These are phyloP conservation scores for Alloteropsis angusta DNA, from an alignment of 202 grass and related monocot species.

Conservation along the genomic window DNA sequence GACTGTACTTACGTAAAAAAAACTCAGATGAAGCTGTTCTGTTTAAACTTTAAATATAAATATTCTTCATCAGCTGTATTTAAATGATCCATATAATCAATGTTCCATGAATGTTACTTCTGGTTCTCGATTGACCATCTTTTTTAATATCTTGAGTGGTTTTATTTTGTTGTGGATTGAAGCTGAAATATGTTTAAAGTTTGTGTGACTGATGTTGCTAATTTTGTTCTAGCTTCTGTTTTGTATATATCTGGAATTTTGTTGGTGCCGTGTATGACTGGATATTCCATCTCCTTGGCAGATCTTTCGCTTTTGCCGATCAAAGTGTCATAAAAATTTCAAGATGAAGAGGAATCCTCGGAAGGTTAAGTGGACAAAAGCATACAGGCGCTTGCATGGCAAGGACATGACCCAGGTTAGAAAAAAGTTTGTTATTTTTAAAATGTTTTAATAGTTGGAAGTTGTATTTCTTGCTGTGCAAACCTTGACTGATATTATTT, in stretches of 20 bases:
- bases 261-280: background rate
- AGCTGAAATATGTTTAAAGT: too few relatives aligned
- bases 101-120: background rate
- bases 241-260: background rate
- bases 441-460: background rate
- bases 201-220: too few relatives aligned
- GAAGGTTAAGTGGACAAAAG: constrained; percentile 98
- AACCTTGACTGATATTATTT: background rate
- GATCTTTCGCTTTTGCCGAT: constrained; percentile 91
- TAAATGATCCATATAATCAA: background rate
- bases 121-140: background rate
- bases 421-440: background rate
- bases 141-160: background rate
- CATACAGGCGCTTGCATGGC: constrained; percentile 65
- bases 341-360: constrained; percentile 99
- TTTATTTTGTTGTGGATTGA: too few relatives aligned
- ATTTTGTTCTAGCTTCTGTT: background rate
- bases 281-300: constrained; percentile 18
- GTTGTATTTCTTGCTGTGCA: background rate
- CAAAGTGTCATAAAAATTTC: constrained; percentile 99
- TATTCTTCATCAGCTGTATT: background rate
- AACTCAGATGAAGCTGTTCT: background rate
- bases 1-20: background rate
- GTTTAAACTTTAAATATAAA: background rate
- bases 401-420: constrained; percentile 92